Percentiles rank a stretch among this genome's conserved stretches.
Conservation (phyloP, 495 filamentous ascomycete species). For the Penicillium waksmanii region DNA sequence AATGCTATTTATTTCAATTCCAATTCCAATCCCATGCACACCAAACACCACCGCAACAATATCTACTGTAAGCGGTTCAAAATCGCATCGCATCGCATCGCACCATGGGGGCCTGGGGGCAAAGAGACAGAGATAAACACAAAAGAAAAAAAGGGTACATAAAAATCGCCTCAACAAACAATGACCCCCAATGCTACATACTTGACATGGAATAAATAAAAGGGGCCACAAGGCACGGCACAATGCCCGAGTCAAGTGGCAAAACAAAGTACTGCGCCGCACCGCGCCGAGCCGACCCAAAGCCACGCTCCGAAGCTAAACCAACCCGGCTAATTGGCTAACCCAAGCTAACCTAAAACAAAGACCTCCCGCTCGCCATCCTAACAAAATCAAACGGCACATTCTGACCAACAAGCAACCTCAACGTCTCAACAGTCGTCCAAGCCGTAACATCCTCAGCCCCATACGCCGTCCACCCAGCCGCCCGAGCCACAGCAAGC, state of each 20-base stretch:
- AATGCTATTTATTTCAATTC: no score
- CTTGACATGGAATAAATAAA: no score
- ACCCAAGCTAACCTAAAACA: constrained; percentile 54
- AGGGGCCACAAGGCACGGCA: no score
- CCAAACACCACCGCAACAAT: neutral
- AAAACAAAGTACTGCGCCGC: no score
- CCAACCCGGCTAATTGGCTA: neutral
- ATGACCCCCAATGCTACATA: neutral
- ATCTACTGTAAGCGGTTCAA: constrained; percentile 4
- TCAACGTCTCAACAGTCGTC: constrained; percentile 78
- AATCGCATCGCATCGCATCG: constrained; percentile 8
- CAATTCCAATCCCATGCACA: no score
- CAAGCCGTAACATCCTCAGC: constrained; percentile 78
- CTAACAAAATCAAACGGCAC: constrained; percentile 86
- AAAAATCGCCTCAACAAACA: no score
- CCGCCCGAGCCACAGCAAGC: constrained; percentile 64
- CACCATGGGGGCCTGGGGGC: neutral
- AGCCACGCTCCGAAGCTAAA: neutral
- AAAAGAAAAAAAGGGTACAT: no score
- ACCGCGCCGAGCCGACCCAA: no score
- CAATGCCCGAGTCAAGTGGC: no score
- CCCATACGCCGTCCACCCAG: constrained; percentile 79
- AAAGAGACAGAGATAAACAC: no score
- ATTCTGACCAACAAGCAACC: constrained; percentile 80
- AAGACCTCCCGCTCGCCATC: constrained; percentile 69